phyloP scores from a whole-genome alignment of 139 green algal genomes.

The Tetraselmis chui region DNA sequence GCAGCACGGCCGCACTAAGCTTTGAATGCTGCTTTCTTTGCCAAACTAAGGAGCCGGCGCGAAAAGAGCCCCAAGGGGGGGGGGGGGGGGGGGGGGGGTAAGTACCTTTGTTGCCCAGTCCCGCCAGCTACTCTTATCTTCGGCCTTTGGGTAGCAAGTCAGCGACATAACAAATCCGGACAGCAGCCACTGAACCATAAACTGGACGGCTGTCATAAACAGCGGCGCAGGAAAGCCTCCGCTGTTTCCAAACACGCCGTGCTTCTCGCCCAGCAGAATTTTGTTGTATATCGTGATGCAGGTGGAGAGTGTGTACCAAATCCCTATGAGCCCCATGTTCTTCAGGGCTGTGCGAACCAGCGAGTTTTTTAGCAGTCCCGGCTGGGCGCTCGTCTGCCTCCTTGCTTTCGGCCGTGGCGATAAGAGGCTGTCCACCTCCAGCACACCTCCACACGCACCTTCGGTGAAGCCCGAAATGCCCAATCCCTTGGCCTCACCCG shows the following conservation, averaged over 20 bases:
- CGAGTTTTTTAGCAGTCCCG: neutral
- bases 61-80: no score
- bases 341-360: neutral
- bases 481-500: no score
- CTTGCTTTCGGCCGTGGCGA: neutral
- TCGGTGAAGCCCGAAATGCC: neutral
- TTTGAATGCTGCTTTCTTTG: no score
- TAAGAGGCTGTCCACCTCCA: neutral
- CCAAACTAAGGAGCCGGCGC: no score
- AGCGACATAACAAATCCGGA: neutral
- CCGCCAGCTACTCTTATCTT: neutral
- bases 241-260: neutral
- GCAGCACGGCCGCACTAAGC: no score
- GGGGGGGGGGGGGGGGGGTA: no score
- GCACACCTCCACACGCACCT: neutral
- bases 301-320: neutral
- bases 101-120: no score
- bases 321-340: neutral
- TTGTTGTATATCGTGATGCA: neutral
- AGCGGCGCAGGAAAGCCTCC: neutral
- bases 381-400: neutral
- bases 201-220: neutral
- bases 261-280: neutral
- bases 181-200: neutral
- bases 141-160: neutral